phyloP scores from a whole-genome alignment of 306 rosid species.

The Cucurbita moschata region DNA sequence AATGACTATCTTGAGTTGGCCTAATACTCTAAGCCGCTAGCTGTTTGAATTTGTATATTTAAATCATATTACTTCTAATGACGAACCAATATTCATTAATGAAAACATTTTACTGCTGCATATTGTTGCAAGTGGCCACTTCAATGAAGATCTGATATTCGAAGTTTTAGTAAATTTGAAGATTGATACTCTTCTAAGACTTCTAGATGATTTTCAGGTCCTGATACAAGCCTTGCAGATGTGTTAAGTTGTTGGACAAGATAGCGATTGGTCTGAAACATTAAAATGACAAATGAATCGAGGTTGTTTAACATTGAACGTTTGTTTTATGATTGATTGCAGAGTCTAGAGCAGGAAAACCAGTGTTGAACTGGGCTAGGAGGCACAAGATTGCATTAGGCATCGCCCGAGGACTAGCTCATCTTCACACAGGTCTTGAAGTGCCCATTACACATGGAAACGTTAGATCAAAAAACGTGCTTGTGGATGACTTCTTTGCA shows the following conservation, averaged over 20 bases:
- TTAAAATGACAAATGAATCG: neutral
- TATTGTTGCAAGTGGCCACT: neutral
- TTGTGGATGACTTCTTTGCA: conserved; percentile 68
- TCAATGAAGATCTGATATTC: neutral
- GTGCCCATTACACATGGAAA: conserved; percentile 80
- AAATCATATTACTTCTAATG: too few species aligned
- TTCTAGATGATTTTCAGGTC: neutral
- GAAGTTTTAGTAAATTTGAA: neutral
- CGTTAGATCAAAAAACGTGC: conserved; percentile 75
- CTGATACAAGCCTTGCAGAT: neutral
- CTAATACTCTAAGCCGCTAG: neutral
- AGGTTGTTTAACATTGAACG: neutral
- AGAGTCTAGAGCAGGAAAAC: conserved; percentile 73
- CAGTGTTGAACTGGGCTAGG: conserved; percentile 90
- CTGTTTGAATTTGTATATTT: too few species aligned
- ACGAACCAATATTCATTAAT: too few species aligned
- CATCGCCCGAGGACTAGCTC: conserved; percentile 78
- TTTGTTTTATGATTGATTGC: conserved; percentile 18
- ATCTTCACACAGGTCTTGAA: conserved; percentile 80
- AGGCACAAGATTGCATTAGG: conserved; percentile 87
- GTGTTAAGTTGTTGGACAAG: neutral
- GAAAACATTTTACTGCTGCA: neutral
- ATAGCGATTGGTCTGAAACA: neutral
- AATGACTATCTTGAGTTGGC: neutral
- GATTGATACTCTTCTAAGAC: neutral